A percentile compares a stretch with the other conserved stretches of the same genome.
Conservation (phyloP, 208 protist species). For the Acanthamoeba quina region DNA sequence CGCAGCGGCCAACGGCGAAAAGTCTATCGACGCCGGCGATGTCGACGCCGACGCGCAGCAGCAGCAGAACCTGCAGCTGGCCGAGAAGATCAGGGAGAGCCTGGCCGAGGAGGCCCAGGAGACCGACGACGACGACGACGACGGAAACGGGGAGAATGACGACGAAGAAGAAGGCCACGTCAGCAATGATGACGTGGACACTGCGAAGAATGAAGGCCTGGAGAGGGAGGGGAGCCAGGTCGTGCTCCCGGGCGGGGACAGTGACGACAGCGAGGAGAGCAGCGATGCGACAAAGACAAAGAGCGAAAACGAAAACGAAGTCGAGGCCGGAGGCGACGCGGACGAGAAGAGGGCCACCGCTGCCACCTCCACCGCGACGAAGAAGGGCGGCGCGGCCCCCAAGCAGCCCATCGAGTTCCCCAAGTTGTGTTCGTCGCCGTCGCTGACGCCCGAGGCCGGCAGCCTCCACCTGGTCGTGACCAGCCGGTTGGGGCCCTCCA, state of each 20-base stretch:
- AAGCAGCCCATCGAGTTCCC: conserved; percentile 2
- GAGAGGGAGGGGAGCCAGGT: no score
- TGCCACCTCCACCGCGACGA: background rate
- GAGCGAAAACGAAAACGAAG: background rate
- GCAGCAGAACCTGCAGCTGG: background rate
- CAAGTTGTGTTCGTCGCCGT: background rate
- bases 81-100: conserved; percentile 41
- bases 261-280: background rate
- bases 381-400: background rate
- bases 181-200: background rate
- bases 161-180: no score
- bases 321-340: background rate
- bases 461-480: background rate
- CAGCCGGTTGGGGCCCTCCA: background rate
- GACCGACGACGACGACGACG: background rate
- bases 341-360: no score
- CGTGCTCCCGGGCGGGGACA: no score
- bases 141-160: no score
- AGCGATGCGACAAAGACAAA: background rate
- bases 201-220: no score
- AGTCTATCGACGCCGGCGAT: background rate
- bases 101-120: background rate
- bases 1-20: background rate
- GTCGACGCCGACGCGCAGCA: background rate
- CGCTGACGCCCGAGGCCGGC: background rate